Base-by-base conservation (phyloP, 2,329 filamentous ascomycete genomes). In the Phoma sp. region DNA sequence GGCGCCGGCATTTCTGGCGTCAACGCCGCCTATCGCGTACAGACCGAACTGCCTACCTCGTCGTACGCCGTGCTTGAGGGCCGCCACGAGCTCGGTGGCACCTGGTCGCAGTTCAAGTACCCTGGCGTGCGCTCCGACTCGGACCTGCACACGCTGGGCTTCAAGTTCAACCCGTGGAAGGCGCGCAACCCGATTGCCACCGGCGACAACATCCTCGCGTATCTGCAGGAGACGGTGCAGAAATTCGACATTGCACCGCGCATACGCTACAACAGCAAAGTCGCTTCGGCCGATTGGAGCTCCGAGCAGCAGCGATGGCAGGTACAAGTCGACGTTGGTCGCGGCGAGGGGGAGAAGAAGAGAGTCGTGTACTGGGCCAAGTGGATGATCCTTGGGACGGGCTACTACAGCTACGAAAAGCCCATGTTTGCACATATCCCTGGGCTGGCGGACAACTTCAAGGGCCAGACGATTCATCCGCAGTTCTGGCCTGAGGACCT, bases 31-130 rank as follows among this genome's bases (percentile, higher is more conserved):
- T 92, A 92, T 67, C 85, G 87, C n/a, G 63, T 91, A 1, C 85
- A 91, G 63, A 79, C 79, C 1, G 73, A 81, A 24, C 75, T 87
- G 1, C 86, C 88, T 0, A 69, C 78, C 38, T 75, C 81, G 35
- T 82, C 74, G 2, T 92, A 89, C 68, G 80, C 83, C 12, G 84
- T 94, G 24, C 80, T 93, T 15, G 90, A 94, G 72, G 81, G 80
- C 1, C 85, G 90, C 31, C 78, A 82, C 44, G 77, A 80, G 24
- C 79, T 93, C 6, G 90, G 90, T 1, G 90, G 91, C 1, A 94
- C 90, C 0, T 93, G 90, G 90, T 86, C 89, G 65, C 76, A 92
- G 2, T 94, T 92, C 77, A 84, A 82, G 36, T 94, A 92, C 63
- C 90, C 89, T 0, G 88, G 90, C 7, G 88, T 91, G 60, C 77